A percentile compares a stretch with the other conserved stretches of the same genome.
These are phyloP conservation scores for Fusarium paranaense DNA, from an alignment of 2,329 filamentous ascomycete species.

Conservation along the genomic window DNA sequence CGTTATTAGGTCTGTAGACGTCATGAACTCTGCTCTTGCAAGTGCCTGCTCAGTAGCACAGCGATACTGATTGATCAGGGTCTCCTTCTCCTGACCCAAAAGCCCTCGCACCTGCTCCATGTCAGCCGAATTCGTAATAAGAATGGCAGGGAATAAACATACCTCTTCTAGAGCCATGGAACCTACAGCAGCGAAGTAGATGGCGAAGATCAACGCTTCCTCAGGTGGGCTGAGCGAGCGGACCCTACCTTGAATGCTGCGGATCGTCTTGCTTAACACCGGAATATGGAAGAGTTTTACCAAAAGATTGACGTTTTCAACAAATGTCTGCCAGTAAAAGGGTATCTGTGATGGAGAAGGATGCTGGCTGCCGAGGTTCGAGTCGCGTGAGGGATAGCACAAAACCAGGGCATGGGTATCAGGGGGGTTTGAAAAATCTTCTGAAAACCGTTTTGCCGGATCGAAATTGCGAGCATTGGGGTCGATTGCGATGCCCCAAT, in stretches of 20 bases:
- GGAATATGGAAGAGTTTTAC: slow-evolving; percentile 27
- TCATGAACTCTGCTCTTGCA: slow-evolving; percentile 16
- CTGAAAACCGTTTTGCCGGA: slow-evolving; percentile 8
- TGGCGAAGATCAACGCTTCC: slow-evolving; percentile 24
- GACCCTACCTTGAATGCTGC: slow-evolving; percentile 13
- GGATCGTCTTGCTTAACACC: slow-evolving; percentile 7
- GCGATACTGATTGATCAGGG: slow-evolving; percentile 9
- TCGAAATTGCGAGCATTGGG: slow-evolving; percentile 11
- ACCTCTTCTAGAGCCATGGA: slow-evolving; percentile 23
- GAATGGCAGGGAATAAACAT: neutral
- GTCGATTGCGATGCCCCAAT: neutral
- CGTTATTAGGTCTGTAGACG: slow-evolving; percentile 11
- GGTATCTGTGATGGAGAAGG: slow-evolving; percentile 24
- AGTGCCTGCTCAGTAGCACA: slow-evolving; percentile 15
- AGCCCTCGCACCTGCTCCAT: slow-evolving; percentile 9
- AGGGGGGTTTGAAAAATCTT: neutral
- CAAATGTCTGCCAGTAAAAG: slow-evolving; percentile 28
- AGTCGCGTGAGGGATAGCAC: neutral
- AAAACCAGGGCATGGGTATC: neutral
- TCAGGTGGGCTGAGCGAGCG: slow-evolving; percentile 9
- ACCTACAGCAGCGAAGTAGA: slow-evolving; percentile 21
- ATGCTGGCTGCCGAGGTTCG: neutral
- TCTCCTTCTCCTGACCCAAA: slow-evolving; percentile 14
- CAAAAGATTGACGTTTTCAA: slow-evolving; percentile 26
- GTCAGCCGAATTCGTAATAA: neutral